These are phyloP conservation scores for Schwanniomyces yamadae DNA, from an alignment of 805 yeast species.

Conservation along the genomic window DNA sequence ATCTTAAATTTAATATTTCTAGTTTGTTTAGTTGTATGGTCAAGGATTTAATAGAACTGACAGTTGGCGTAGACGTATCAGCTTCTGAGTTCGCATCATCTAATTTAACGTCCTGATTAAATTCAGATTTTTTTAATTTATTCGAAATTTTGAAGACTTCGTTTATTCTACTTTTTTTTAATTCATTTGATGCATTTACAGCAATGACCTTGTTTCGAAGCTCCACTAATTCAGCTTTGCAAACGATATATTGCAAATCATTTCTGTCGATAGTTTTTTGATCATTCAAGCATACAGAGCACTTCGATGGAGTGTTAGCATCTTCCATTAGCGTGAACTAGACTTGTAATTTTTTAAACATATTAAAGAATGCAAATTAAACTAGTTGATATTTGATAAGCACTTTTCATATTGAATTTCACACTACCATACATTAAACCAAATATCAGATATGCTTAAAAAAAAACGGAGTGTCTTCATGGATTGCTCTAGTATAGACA, in stretches of 20 bases:
- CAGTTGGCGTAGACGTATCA: constrained; percentile 16
- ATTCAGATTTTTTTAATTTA: constrained; percentile 10
- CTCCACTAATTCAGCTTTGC: constrained; percentile 2
- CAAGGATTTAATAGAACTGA: constrained; percentile 20
- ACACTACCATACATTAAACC: too few relatives aligned
- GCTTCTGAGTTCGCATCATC: not conserved
- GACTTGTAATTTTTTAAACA: too few relatives aligned
- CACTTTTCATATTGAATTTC: too few relatives aligned
- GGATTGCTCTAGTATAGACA: too few relatives aligned
- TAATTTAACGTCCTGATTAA: constrained; percentile 1
- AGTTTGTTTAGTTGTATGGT: constrained; percentile 32
- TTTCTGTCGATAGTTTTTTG: not conserved
- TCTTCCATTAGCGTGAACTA: too few relatives aligned
- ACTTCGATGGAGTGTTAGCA: too few relatives aligned
- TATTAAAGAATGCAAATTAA: too few relatives aligned
- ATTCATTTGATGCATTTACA: constrained; percentile 22
- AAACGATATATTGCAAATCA: constrained; percentile 1
- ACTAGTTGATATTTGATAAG: too few relatives aligned
- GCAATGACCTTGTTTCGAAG: constrained; percentile 3
- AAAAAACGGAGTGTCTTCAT: too few relatives aligned
- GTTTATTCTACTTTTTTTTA: constrained; percentile 24
- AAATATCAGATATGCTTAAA: too few relatives aligned
- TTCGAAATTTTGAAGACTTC: constrained; percentile 20
- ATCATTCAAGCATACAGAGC: constrained; percentile 1
- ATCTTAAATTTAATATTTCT: constrained; percentile 16